Evolutionary conservation across 1,284 basidiomycete genomes (phyloP), one percentile per base, ranked within the genome.

Genomic region (Cutaneotrichosporon sp.): DNA sequence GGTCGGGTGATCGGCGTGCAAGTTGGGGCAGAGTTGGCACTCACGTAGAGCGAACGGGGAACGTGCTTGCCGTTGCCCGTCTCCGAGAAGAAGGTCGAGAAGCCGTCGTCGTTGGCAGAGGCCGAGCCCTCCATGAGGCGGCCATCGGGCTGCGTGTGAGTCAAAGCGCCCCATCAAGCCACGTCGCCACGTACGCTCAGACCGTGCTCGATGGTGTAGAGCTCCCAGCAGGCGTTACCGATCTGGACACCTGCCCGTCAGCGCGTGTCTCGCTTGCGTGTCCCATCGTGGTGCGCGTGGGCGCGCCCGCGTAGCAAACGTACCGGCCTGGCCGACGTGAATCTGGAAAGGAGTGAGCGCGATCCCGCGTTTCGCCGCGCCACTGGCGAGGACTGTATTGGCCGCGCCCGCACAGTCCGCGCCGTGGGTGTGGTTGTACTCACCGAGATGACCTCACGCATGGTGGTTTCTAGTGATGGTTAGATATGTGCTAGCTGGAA

Each of bases 161-260:
- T 67, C 58, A 71, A 68, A 54, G 56, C 56, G 49, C 25, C 47
- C 25, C 8, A 42, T 42, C 38, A 31, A 20, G 56, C 56, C 60
- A 58, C 62, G 57, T 63, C 62, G 56, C 43, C 56, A 86, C 89
- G 79, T 74, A 95, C 92, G 81, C 89, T 92, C 71, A 99, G 85
- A 77, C 95, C 95, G 81, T 99, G 97, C 83, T 99, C 97, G 73
- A 95, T 87, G 70, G 94, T 97, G 85, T 99, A 99, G 68, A 99
- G 87, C 82, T 97, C 95, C 95, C 95, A 95, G 83, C 92, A 95
- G 78, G 92, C 92, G 78, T 95, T 95, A 80, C 93, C 92, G 75
- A 97, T 95, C 72, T 81, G 80, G 59, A 80, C 79, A 79, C 81
- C 80, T 76, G 66, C 31, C 11, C 14, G 49, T 52, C 43, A 57